These are phyloP conservation scores for Fulvia fulva DNA, from an alignment of 2,329 filamentous ascomycete genomes.

Conservation along the genomic window DNA sequence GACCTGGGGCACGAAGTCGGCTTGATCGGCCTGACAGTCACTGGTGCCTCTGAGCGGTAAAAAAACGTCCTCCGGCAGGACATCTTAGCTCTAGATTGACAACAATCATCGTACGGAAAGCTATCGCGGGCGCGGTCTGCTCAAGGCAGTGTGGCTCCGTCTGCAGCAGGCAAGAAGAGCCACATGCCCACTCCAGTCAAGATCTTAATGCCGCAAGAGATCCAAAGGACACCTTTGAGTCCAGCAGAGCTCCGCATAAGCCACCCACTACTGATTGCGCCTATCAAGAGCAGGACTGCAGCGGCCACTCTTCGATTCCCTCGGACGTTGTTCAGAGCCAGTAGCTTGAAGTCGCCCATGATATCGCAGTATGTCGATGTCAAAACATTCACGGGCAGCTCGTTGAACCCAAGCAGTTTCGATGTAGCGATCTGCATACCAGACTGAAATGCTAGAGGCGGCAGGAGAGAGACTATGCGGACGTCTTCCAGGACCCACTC, in stretches of 20 bases:
- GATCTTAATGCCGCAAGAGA: constrained; percentile 46
- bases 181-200: constrained; percentile 9
- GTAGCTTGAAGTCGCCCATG: constrained; percentile 48
- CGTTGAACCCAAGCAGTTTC: constrained; percentile 49
- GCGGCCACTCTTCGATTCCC: constrained; percentile 47
- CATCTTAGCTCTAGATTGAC: no score
- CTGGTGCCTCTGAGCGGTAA: background rate
- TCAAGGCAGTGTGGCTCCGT: background rate
- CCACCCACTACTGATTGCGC: constrained; percentile 50
- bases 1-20: no score
- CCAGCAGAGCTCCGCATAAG: constrained; percentile 42
- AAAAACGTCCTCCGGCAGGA: background rate
- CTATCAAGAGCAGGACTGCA: constrained; percentile 45
- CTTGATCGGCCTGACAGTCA: no score
- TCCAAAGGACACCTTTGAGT: constrained; percentile 44
- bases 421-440: constrained; percentile 53
- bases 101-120: background rate
- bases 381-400: constrained; percentile 53
- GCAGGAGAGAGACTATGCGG: constrained; percentile 44
- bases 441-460: constrained; percentile 50
- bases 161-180: constrained; percentile 2
- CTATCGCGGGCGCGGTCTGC: background rate
- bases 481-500: constrained; percentile 36
- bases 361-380: constrained; percentile 55
- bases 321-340: constrained; percentile 49